Conservation (phyloP, 441 rosid genomes). For the Erodium trifolium region DNA sequence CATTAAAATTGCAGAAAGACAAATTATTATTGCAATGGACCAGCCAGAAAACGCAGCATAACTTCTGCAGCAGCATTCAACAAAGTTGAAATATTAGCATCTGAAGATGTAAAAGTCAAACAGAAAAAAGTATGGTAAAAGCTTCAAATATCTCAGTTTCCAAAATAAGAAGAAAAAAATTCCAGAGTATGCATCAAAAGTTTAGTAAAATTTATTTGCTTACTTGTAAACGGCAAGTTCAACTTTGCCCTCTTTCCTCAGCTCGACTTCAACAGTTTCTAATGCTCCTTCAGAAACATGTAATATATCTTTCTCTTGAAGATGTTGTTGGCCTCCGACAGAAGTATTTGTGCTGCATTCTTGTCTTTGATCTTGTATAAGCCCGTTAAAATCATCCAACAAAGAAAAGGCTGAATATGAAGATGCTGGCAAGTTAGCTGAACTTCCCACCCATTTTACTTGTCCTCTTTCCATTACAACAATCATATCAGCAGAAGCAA, state of each 20-base stretch:
- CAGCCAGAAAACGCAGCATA: conserved; percentile 80
- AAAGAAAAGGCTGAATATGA: conserved; percentile 38
- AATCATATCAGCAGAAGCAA: conserved; percentile 69
- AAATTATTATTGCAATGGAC: conserved; percentile 54
- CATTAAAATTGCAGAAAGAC: conserved; percentile 78
- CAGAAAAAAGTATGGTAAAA: conserved; percentile 3
- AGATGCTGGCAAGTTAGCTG: conserved; percentile 48
- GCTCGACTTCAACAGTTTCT: conserved; percentile 57
- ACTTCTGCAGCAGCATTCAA: conserved; percentile 40
- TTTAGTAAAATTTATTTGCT: conserved; percentile 17
- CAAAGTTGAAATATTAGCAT: conserved; percentile 13
- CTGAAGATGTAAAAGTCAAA: not conserved
- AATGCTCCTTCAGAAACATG: conserved; percentile 36
- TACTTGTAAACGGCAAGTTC: conserved; percentile 78
- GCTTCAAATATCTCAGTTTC: conserved; percentile 6
- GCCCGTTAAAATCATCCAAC: conserved; percentile 40
- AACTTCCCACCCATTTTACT: conserved; percentile 71
- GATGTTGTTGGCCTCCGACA: conserved; percentile 23
- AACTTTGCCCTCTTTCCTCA: conserved; percentile 80
- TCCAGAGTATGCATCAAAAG: not conserved
- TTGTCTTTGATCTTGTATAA: conserved; percentile 21
- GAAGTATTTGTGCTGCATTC: conserved; percentile 24
- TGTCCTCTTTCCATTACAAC: conserved; percentile 79
- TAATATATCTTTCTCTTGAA: conserved; percentile 26
- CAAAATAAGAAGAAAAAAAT: conserved; percentile 8